Base-by-base conservation (phyloP, 805 yeast species). In the Candida gorgasii region DNA sequence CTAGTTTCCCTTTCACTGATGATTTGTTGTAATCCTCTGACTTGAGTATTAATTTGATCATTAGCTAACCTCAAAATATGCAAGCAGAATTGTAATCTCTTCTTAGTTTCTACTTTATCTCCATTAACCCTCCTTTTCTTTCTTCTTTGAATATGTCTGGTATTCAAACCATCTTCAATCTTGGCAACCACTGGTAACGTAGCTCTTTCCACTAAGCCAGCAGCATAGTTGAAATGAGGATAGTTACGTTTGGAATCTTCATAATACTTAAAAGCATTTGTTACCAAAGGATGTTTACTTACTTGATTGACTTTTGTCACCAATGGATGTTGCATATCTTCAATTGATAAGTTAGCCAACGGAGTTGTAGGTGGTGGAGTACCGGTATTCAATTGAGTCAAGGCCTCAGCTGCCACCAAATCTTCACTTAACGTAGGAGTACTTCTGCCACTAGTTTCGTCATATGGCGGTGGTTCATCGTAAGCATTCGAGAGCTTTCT, bases 1-100 rank as follows among this genome's bases (percentile, higher is more conserved):
- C 29, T 20, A n/a, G 32, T 14, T 49, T 73, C 86, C 44, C 74
- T 74, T 16, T 73, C 73, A 15, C 47, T 49, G 2, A 84, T 75
- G 31, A 58, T 62, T 22, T 56, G 70, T 54, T 85, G 89, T 30
- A 89, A 67, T 44, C 72, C 74, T 41, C 72, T 72, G 14, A 89
- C 85, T 50, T 88, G 80, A 36, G 76, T 69, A 36, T 84, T 81
- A 23, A 89, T 72, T 53, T 84, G 88, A 43, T 79, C 80, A 55
- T 88, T 89, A 3, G 97, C 97, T 38, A 88, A 69, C 55, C 84
- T 84, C 43, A 89, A 68, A 40, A 90, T 72, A 51, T 89, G 90
- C 36, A 90, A 72, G 53, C 95, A 80, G 55, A 92, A 85, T 27
- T 86, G 82, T 36, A 89, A 58, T 49, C 90, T 75, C 50, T 83